Conservation (phyloP, 1,284 basidiomycete genomes). For the Peniophora sp. region DNA sequence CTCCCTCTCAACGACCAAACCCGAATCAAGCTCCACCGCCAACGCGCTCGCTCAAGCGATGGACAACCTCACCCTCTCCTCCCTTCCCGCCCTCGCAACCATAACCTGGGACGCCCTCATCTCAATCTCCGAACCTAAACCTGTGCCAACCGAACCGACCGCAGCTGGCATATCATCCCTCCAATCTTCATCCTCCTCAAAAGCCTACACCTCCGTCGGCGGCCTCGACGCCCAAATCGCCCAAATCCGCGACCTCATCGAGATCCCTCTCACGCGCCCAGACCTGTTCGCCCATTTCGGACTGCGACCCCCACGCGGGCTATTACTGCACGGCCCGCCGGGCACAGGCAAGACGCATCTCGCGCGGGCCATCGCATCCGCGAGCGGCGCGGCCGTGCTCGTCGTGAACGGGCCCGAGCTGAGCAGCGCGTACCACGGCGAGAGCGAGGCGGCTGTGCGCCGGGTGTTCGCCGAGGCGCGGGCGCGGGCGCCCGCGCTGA, state of each 20-base stretch:
- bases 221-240: slow-evolving; percentile 86
- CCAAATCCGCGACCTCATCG: slow-evolving; percentile 88
- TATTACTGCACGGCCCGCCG: slow-evolving; percentile 87
- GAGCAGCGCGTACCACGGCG: slow-evolving; percentile 91
- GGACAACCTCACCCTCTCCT: slow-evolving; percentile 32
- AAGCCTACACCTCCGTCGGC: slow-evolving; percentile 74
- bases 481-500: slow-evolving; percentile 78
- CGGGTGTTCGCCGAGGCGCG: slow-evolving; percentile 86
- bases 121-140: slow-evolving; percentile 2
- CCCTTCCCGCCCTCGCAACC: slow-evolving; percentile 38
- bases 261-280: slow-evolving; percentile 87
- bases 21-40: slow-evolving; percentile 16
- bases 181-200: slow-evolving; percentile 29
- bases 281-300: slow-evolving; percentile 88
- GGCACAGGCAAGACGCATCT: slow-evolving; percentile 95
- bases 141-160: not conserved
- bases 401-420: slow-evolving; percentile 94
- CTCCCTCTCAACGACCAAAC: slow-evolving; percentile 33
- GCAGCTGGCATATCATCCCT: slow-evolving; percentile 39
- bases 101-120: slow-evolving; percentile 50
- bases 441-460: slow-evolving; percentile 88
- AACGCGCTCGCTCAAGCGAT: slow-evolving; percentile 33
- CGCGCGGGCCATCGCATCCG: slow-evolving; percentile 81
- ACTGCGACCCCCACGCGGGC: slow-evolving; percentile 86
- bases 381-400: slow-evolving; percentile 74